These are phyloP conservation scores for Senecio squalidus DNA, from an alignment of 140 eudicot genomes.

Conservation along the genomic window DNA sequence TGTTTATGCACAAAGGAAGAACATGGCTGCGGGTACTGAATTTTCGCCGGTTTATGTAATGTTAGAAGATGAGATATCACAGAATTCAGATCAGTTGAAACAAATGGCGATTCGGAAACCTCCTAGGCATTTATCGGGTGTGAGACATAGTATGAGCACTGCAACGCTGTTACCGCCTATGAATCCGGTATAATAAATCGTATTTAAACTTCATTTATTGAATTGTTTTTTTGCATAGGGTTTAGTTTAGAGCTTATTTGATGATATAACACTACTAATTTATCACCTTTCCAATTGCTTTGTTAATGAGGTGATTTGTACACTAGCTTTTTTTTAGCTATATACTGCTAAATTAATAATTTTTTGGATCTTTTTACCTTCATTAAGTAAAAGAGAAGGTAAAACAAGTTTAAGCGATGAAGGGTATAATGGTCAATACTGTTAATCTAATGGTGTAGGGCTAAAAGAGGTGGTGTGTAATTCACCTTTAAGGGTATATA, in stretches of 20 bases:
- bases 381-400: too few species aligned
- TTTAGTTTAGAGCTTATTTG: conserved; percentile 7
- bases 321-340: too few species aligned
- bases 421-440: too few species aligned
- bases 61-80: conserved; percentile 50
- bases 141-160: conserved; percentile 54
- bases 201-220: neutral
- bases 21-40: conserved; percentile 72
- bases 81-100: conserved; percentile 41
- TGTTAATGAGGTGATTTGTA: too few species aligned
- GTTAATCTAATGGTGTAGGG: too few species aligned
- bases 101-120: conserved; percentile 49
- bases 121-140: conserved; percentile 59
- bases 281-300: too few species aligned
- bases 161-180: conserved; percentile 26
- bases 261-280: neutral
- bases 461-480: too few species aligned
- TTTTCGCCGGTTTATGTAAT: conserved; percentile 41
- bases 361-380: too few species aligned
- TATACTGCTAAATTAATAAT: too few species aligned
- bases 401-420: too few species aligned
- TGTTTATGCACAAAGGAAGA: conserved; percentile 31
- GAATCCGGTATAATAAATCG: conserved; percentile 32
- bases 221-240: conserved; percentile 13
- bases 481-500: too few species aligned